These are phyloP conservation scores for Clavispora carvajalis DNA, from an alignment of 805 yeast species.

Conservation along the genomic window DNA sequence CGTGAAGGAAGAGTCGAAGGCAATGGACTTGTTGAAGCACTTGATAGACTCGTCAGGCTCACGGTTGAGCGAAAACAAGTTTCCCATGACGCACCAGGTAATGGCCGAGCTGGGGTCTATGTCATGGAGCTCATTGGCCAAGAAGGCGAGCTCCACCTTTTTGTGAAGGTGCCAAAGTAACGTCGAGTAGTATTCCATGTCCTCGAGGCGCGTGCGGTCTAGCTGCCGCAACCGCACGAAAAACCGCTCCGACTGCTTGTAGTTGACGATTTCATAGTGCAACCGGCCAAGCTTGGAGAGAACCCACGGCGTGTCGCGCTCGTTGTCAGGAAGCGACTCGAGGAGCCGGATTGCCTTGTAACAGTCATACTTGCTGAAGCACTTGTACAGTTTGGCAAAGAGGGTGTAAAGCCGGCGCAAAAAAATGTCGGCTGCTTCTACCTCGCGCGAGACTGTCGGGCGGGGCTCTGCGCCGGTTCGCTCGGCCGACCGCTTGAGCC, in stretches of 20 bases:
- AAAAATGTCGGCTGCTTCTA: slow-evolving; percentile 30
- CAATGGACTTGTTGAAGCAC: slow-evolving; percentile 76
- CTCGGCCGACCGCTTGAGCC: slow-evolving; percentile 11
- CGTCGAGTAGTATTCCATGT: slow-evolving; percentile 90
- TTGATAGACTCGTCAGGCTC: slow-evolving; percentile 88
- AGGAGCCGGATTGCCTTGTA: slow-evolving; percentile 71
- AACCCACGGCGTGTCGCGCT: slow-evolving; percentile 78
- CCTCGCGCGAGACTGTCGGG: slow-evolving; percentile 8
- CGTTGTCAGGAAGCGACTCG: slow-evolving; percentile 56
- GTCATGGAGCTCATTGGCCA: slow-evolving; percentile 76
- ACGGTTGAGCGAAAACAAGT: slow-evolving; percentile 72
- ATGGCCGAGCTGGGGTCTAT: slow-evolving; percentile 63
- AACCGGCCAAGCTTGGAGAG: slow-evolving; percentile 72
- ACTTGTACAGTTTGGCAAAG: slow-evolving; percentile 57
- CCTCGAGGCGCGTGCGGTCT: slow-evolving; percentile 76
- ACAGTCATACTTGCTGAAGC: slow-evolving; percentile 66
- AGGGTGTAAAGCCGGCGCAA: slow-evolving; percentile 44
- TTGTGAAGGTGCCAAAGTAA: slow-evolving; percentile 88
- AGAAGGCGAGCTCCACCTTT: slow-evolving; percentile 69
- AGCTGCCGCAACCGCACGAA: slow-evolving; percentile 57
- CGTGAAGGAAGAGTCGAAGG: slow-evolving; percentile 62
- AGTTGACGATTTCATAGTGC: slow-evolving; percentile 83
- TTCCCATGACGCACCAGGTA: slow-evolving; percentile 91
- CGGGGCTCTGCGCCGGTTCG: too few relatives aligned
- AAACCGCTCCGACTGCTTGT: slow-evolving; percentile 64